Conservation (phyloP, 2,329 filamentous ascomycete genomes). For the Pseudohalonectria lignicola region DNA sequence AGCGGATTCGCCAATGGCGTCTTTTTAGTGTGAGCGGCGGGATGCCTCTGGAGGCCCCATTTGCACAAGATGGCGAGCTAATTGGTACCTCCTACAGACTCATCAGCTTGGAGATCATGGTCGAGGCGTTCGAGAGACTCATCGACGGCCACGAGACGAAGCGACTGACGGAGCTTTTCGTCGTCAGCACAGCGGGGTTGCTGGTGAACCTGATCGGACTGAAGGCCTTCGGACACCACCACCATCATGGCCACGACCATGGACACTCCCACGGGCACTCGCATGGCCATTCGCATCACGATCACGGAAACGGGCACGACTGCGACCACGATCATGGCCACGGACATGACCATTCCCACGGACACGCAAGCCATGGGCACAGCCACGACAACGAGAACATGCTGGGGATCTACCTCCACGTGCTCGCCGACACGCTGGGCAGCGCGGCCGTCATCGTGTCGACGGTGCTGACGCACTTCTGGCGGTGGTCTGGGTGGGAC, state of each 20-base stretch:
- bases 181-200: slow-evolving; percentile 79
- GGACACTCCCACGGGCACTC: slow-evolving; percentile 16
- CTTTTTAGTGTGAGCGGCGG: slow-evolving; percentile 62
- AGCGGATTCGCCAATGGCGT: slow-evolving; percentile 96
- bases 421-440: slow-evolving; percentile 87
- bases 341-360: slow-evolving; percentile 14
- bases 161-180: slow-evolving; percentile 72
- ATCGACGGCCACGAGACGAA: slow-evolving; percentile 76
- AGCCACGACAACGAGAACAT: slow-evolving; percentile 93
- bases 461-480: slow-evolving; percentile 75
- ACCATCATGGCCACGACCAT: slow-evolving; percentile 36
- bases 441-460: slow-evolving; percentile 91
- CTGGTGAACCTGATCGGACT: slow-evolving; percentile 89
- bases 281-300: slow-evolving; percentile 24
- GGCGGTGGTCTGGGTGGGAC: slow-evolving; percentile 90
- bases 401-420: slow-evolving; percentile 92
- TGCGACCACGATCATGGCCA: slow-evolving; percentile 16
- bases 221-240: slow-evolving; percentile 66
- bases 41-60: neutral
- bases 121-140: slow-evolving; percentile 83
- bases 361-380: slow-evolving; percentile 30
- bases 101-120: slow-evolving; percentile 91
- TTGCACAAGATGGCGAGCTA: neutral
- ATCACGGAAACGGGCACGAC: slow-evolving; percentile 23
- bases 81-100: slow-evolving; percentile 44